phyloP scores from a whole-genome alignment of 2,329 filamentous ascomycete genomes.

The Graphium sp. region DNA sequence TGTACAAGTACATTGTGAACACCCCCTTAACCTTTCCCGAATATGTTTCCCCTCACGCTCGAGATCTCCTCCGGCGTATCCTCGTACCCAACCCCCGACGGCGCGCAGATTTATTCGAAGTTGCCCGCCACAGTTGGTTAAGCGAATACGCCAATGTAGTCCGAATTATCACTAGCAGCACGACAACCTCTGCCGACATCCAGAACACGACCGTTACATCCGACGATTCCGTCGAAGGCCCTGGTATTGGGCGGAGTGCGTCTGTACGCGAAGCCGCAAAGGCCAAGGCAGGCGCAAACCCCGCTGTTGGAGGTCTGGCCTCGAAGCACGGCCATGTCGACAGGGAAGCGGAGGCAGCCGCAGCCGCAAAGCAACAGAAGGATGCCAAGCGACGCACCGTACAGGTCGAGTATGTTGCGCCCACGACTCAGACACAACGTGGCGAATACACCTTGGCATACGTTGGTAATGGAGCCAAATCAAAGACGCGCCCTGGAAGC shows the following conservation, averaged over 20 bases:
- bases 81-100: conserved; percentile 90
- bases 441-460: conserved; percentile 21
- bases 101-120: conserved; percentile 90
- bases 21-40: conserved; percentile 95
- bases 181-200: conserved; percentile 73
- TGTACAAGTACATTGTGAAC: conserved; percentile 98
- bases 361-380: conserved; percentile 47
- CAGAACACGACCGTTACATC: conserved; percentile 56
- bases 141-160: conserved; percentile 96
- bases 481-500: conserved; percentile 9
- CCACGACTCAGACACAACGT: conserved; percentile 68
- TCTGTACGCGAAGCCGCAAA: conserved; percentile 83
- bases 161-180: conserved; percentile 90
- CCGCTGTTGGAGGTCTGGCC: conserved; percentile 43
- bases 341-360: conserved; percentile 35
- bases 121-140: conserved; percentile 93
- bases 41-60: conserved; percentile 93
- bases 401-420: conserved; percentile 94
- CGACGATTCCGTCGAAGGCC: conserved; percentile 37
- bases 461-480: conserved; percentile 10
- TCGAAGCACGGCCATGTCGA: conserved; percentile 65
- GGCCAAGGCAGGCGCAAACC: conserved; percentile 31
- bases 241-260: conserved; percentile 62
- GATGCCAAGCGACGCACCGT: conserved; percentile 89
- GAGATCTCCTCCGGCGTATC: conserved; percentile 82